A percentile compares a stretch with the other conserved stretches of the same genome.
These are phyloP conservation scores for Pezicula rhizophila DNA, from an alignment of 2,329 filamentous ascomycete species.

Conservation along the genomic window DNA sequence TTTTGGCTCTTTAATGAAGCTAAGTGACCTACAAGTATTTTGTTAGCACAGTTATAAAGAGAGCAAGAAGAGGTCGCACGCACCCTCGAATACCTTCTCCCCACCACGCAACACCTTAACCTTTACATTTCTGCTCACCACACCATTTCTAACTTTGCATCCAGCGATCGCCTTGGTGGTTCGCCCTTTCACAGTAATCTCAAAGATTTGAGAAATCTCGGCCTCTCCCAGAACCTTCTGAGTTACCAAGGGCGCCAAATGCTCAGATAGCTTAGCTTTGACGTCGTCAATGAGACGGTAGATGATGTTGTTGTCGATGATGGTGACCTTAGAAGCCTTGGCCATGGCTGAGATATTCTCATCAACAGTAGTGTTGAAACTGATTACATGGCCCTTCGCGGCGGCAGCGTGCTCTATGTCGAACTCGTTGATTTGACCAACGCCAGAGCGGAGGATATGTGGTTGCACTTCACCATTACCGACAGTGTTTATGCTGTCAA, in stretches of 20 bases:
- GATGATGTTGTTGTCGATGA: conserved; percentile 83
- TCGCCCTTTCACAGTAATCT: conserved; percentile 71
- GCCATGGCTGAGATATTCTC: conserved; percentile 64
- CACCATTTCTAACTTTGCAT: conserved; percentile 78
- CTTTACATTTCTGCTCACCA: conserved; percentile 55
- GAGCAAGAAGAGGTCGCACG: conserved; percentile 33
- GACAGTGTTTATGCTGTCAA: conserved; percentile 67
- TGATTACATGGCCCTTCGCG: conserved; percentile 70
- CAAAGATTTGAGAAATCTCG: conserved; percentile 76
- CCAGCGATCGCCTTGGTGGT: conserved; percentile 74
- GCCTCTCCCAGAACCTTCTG: conserved; percentile 79
- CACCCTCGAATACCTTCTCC: conserved; percentile 75
- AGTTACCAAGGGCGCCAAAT: conserved; percentile 60
- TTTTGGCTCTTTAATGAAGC: conserved; percentile 84
- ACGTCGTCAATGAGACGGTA: conserved; percentile 74
- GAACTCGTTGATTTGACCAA: conserved; percentile 75
- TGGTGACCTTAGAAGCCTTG: conserved; percentile 62
- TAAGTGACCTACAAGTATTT: conserved; percentile 55
- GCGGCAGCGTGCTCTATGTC: conserved; percentile 83
- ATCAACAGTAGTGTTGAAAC: conserved; percentile 74
- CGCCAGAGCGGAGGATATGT: conserved; percentile 68
- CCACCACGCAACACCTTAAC: conserved; percentile 68
- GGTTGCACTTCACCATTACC: conserved; percentile 80
- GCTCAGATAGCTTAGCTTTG: conserved; percentile 59
- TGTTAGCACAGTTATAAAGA: conserved; percentile 6